Conservation (phyloP, 805 yeast genomes). For the Saturnispora sekii region DNA sequence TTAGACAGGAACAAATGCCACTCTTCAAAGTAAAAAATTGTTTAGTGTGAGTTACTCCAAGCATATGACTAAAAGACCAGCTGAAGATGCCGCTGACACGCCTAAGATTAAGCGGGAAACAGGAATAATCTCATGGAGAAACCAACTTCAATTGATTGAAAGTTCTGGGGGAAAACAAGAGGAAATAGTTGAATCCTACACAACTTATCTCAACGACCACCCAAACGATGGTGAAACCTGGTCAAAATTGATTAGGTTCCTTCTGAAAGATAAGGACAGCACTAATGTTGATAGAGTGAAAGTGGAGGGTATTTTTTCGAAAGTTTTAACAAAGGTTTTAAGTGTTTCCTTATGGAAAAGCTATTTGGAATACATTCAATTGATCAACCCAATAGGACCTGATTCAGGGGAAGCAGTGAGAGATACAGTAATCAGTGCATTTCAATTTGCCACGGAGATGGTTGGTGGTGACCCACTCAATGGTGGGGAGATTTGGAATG, state of each 20-base stretch:
- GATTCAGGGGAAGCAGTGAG: conserved; percentile 73
- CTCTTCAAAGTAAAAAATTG: background rate
- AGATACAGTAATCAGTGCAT: conserved; percentile 66
- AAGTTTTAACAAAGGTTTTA: conserved; percentile 51
- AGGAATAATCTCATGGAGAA: conserved; percentile 33
- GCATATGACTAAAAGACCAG: conserved; percentile 22
- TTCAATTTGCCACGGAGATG: conserved; percentile 66
- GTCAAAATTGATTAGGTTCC: conserved; percentile 56
- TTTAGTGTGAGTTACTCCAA: too few species aligned
- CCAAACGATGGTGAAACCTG: conserved; percentile 66
- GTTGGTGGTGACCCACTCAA: conserved; percentile 67
- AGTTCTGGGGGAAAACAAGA: conserved; percentile 28
- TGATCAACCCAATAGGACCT: conserved; percentile 58
- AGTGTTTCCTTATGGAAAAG: conserved; percentile 64
- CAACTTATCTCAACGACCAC: conserved; percentile 51
- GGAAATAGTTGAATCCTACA: conserved; percentile 48
- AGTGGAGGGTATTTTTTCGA: conserved; percentile 57
- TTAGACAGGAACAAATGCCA: background rate
- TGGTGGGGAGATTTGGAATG: conserved; percentile 68
- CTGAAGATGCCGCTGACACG: conserved; percentile 27
- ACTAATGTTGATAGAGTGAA: conserved; percentile 51
- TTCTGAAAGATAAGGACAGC: conserved; percentile 30
- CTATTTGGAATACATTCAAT: conserved; percentile 71
- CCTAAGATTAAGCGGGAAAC: conserved; percentile 48
- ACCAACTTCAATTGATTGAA: conserved; percentile 39